Percentiles rank a stretch among this genome's conserved stretches.
These are phyloP conservation scores for Litchi chinensis DNA, from an alignment of 345 rosid genomes.

Conservation along the genomic window DNA sequence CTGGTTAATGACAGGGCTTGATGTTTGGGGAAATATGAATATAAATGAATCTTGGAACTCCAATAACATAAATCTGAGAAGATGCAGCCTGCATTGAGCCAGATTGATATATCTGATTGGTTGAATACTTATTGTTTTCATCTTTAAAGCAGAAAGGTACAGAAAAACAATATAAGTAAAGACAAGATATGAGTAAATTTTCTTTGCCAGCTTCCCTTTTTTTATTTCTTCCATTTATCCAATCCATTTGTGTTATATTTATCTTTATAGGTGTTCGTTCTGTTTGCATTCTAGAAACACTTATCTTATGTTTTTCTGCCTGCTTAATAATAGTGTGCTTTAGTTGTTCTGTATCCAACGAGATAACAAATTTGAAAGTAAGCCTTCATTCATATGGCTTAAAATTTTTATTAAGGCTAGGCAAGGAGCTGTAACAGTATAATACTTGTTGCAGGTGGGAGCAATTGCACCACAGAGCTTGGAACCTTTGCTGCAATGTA, in stretches of 20 bases:
- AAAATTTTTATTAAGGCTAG: not conserved
- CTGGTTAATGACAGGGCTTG: not conserved
- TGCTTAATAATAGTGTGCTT: slow-evolving; percentile 2
- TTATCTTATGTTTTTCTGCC: not conserved
- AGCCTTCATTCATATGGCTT: not conserved
- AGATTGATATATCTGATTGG: not conserved
- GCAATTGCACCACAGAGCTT: slow-evolving; percentile 86
- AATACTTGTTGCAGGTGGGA: slow-evolving; percentile 64
- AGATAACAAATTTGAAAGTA: not conserved
- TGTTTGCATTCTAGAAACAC: not conserved
- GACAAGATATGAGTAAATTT: not conserved
- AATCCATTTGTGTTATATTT: not conserved
- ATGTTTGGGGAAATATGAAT: not conserved
- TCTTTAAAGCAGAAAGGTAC: not conserved
- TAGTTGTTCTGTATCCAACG: not conserved
- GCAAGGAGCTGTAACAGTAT: slow-evolving; percentile 7
- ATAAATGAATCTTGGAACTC: not conserved
- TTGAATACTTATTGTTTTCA: not conserved
- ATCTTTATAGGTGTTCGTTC: not conserved
- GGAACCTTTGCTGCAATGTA: slow-evolving; percentile 75
- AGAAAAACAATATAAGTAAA: not conserved
- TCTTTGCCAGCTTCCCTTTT: not conserved
- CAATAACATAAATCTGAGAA: not conserved
- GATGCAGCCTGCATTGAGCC: not conserved
- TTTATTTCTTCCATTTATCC: not conserved